Evolutionary conservation across 1,284 basidiomycete genomes (phyloP), one percentile per base, ranked within the genome.

Genomic region (Pseudomicrostroma phylloplanum): DNA sequence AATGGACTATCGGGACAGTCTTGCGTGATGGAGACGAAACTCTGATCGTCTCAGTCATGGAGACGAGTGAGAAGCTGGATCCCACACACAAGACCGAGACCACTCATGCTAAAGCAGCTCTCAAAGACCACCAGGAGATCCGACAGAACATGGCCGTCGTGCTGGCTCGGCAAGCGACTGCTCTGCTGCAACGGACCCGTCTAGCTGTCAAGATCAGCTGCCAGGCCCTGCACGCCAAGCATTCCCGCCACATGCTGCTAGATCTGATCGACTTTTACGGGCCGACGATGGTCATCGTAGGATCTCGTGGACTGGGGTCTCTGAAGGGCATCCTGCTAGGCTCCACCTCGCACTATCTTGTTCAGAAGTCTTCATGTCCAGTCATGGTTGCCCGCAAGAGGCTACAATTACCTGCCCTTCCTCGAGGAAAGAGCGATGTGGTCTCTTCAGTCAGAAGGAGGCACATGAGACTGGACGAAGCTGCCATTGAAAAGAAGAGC

Each of bases 341-440:
- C n/a, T 94, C 91, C 2, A 96, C 92, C 0, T 94, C 91, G 2
- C 91, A 97, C 80, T 98, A 98, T 79, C 86, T 97, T 56, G 91
- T 97, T 51, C 92, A 92, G 81, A 92, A 91, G 81, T 90, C 87
- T 60, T 89, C 87, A 3, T 91, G 91, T 0, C 92, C 90, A 26
- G 91, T 93, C 62, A 93, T 93, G 91, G 88, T 73, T 8, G 76
- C 71, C 3, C 65, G 76, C 23, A 76, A 73, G 56, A 63, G 74
- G 25, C 67, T 78, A 43, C 72, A 73, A 59, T 61, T 78, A 12
- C 76, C 76, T 0, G 66, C 70, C 0, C 54, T 78, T 56, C 76
- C 76, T 13, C 64, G 74, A 1, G 76, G 72, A 36, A 76, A 75
- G 65, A 71, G 67, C 11, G 76, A 77, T 60, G 76, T 78, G 9